Conservation (phyloP, 1,139 yeast species). For the Sugiyamaella sp. region DNA sequence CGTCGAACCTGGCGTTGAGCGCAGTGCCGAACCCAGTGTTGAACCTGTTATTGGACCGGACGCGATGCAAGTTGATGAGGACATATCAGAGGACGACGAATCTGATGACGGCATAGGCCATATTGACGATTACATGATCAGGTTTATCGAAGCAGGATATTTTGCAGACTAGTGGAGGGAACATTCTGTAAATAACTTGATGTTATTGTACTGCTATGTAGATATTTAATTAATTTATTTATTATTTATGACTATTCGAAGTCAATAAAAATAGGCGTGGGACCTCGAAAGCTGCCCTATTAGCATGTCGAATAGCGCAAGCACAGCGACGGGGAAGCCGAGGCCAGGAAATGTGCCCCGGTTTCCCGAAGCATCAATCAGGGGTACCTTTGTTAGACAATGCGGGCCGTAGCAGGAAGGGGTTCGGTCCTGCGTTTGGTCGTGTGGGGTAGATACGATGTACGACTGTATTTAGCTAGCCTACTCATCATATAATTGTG, state of each 20-base stretch:
- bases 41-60: neutral
- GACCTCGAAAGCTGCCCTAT: too few relatives aligned
- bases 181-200: neutral
- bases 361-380: too few relatives aligned
- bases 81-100: slow-evolving; percentile 49
- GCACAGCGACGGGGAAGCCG: too few relatives aligned
- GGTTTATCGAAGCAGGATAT: slow-evolving; percentile 82
- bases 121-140: slow-evolving; percentile 94
- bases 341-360: too few relatives aligned
- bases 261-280: too few relatives aligned
- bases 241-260: neutral
- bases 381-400: too few relatives aligned
- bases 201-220: neutral
- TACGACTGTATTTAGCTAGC: too few relatives aligned
- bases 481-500: too few relatives aligned
- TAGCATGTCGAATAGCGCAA: too few relatives aligned
- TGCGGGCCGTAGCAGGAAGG: too few relatives aligned
- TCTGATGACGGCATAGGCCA: slow-evolving; percentile 85
- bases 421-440: too few relatives aligned
- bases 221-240: neutral
- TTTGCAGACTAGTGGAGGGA: slow-evolving; percentile 41
- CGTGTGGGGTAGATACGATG: too few relatives aligned
- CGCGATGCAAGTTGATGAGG: slow-evolving; percentile 29
- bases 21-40: slow-evolving; percentile 2
- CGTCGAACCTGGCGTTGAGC: slow-evolving; percentile 14